Evolutionary conservation across 2,329 filamentous ascomycete genomes (phyloP), one percentile per base, ranked within the genome.

Genomic region (Aspergillus quadrilineatus): DNA sequence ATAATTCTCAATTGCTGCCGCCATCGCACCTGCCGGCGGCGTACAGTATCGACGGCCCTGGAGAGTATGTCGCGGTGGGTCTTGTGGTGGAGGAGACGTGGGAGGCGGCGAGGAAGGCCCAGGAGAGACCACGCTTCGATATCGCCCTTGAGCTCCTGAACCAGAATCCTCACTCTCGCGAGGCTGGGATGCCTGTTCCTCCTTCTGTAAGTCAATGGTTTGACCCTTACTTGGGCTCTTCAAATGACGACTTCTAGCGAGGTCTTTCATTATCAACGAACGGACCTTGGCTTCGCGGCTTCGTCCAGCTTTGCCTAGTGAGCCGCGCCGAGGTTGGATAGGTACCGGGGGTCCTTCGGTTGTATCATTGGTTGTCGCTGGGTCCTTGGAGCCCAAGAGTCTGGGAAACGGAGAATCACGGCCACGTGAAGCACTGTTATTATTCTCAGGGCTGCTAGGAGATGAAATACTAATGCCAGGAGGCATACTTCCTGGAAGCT

Each of bases 181-280:
- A 12, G 39, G 17, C 12, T 15, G 30, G 7, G 50, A 34, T 26
- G 28, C 22, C 7, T 44, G 26, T 4, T 9, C 41, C 42, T n/a
- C 28, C 14, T n/a, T 44, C 6, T 41, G 58, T 22, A 22, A 12
- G 17, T 44, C 45, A 26, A 34, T 43, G 5, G 50, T 28, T 22
- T 39, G 30, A 28, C 17, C 36, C 6, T 55, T 58, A 4, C 56
- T 56, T 9, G 56, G 44, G 3, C 45, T 54, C 26, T 60, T 62
- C 10, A 59, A 39, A n/a, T 60, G 49, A 22, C 68, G 67, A 30
- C 61, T 65, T 28, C 57, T 58, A n/a, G 61, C 62, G 34, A 71
- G 57, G 52, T 71, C 69, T 48, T 63, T 67, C 59, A 67, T 62
- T 29, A 63, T 66, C 29, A 69, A 45, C 2, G 66, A 67, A 58